phyloP scores from a whole-genome alignment of 2,329 filamentous ascomycete genomes.

The Beauveria medogensis region DNA sequence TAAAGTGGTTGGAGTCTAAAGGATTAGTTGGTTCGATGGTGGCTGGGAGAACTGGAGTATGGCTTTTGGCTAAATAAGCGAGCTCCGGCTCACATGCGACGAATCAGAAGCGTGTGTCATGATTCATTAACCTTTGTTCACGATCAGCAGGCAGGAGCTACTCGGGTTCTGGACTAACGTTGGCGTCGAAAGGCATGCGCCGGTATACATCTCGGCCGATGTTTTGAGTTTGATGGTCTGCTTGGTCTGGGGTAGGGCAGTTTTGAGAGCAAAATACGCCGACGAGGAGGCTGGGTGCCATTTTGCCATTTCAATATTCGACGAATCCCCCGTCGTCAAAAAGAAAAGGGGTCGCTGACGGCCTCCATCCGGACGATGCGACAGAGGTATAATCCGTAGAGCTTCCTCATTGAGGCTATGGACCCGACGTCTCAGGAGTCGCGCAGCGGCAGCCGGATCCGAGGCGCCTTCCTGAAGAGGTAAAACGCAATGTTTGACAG shows the following conservation, averaged over 20 bases:
- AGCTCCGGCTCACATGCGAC: conserved; percentile 1
- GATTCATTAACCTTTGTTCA: neutral
- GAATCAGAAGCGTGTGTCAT: neutral
- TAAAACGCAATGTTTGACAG: neutral
- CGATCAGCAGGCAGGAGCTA: neutral
- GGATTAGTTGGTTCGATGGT: neutral
- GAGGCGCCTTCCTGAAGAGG: conserved; percentile 4
- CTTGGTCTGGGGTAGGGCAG: neutral
- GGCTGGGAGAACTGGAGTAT: neutral
- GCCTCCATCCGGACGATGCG: neutral
- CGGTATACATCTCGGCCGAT: neutral
- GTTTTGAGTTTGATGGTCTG: neutral
- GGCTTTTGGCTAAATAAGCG: neutral
- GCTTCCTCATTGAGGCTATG: neutral
- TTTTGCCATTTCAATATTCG: neutral
- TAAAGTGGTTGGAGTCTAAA: neutral
- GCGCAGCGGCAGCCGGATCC: neutral
- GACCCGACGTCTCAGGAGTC: neutral
- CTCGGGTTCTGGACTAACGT: neutral
- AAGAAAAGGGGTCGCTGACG: neutral
- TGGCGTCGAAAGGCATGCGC: neutral
- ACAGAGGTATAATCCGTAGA: neutral
- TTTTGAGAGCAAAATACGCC: neutral
- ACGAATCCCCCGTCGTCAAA: neutral
- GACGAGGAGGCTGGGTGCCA: neutral